Base-by-base conservation (phyloP, 768 basidiomycete species). In the Amanita rubescens region DNA sequence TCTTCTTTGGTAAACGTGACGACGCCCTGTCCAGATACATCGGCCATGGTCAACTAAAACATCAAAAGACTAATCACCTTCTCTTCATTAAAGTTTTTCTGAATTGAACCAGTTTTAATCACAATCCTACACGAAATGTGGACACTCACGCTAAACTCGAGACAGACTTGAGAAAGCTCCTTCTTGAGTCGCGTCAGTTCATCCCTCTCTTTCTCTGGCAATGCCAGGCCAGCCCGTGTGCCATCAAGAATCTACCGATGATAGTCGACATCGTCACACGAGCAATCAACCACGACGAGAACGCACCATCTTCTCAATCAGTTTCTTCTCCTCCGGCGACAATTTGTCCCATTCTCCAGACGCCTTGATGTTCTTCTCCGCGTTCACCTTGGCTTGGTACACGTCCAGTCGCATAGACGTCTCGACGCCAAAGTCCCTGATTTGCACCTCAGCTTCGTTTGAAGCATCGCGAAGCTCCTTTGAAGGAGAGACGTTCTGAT, bases 31-130 rank as follows among this genome's bases (percentile, higher is more conserved):
- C 24, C 17, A 44, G 37, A 19, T 19, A 62, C 37, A 35, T 7
- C 47, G 49, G 53, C 35, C 32, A 5, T n/a, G 7, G 25, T 19
- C 9, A 44, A 42, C n/a, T 22, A 12, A 19, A 47, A 15, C 24
- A 56, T 10, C 19, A 10, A 46, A 33, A 24, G 15, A 10, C 11
- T 57, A 72, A n/a, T 53, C 57, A 86, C 88, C 41, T 87, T 82
- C 63, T 94, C 91, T 67, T 94, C 90, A 60, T 92, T 92, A 71
- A 86, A 90, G 70, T 91, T 90, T 84, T 86, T 89, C 84, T 87
- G 38, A 11, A 47, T 20, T n/a, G 14, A 38, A 37, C 19, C 32
- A 3, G 22, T 15, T 25, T 9, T 32, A 6, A 5, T 17, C 35
- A 15, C 19, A 24, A 5, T 22, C 9, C 17, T 37, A 30, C 19